Evolutionary conservation across 2,329 filamentous ascomycete genomes (phyloP).

Genomic region (Trichoderma cornu-damae): DNA sequence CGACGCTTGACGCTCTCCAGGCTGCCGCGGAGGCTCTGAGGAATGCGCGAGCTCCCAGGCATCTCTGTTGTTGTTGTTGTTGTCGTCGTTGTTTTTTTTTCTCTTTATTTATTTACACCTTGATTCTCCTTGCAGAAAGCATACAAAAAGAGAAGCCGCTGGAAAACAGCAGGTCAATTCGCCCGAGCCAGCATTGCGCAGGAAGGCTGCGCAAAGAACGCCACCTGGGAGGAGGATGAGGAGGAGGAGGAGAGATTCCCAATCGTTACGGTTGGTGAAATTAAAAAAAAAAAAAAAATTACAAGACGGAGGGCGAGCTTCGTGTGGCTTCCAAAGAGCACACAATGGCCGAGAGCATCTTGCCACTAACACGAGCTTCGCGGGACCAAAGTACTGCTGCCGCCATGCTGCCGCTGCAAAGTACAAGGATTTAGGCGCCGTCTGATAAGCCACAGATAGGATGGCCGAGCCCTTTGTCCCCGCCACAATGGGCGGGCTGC

Average conservation of each 20-base stretch:
- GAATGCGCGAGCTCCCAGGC: constrained; percentile 65
- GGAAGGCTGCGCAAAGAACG: background rate
- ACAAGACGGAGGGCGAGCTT: too few species aligned
- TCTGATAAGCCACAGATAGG: background rate
- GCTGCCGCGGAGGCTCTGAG: constrained; percentile 64
- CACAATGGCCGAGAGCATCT: background rate
- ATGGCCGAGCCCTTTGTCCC: background rate
- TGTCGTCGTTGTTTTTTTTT: background rate
- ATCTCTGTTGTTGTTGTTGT: constrained; percentile 35
- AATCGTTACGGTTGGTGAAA: too few species aligned
- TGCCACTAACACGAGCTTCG: constrained; percentile 14
- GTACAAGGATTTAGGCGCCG: background rate
- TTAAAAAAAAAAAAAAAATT: too few species aligned
- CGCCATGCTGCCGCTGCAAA: background rate
- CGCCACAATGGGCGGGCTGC: too few species aligned
- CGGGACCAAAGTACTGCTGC: background rate
- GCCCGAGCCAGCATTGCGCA: constrained; percentile 1
- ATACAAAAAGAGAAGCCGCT: background rate
- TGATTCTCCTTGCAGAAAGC: background rate
- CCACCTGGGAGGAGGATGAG: background rate
- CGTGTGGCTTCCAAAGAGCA: background rate
- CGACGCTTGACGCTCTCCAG: constrained; percentile 57
- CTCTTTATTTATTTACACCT: background rate
- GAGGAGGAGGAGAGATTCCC: background rate
- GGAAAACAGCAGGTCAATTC: background rate